Evolutionary conservation across 2,329 filamentous ascomycete genomes (phyloP), one percentile per base, ranked within the genome.

Genomic region (Aspergillus quadricinctus): DNA sequence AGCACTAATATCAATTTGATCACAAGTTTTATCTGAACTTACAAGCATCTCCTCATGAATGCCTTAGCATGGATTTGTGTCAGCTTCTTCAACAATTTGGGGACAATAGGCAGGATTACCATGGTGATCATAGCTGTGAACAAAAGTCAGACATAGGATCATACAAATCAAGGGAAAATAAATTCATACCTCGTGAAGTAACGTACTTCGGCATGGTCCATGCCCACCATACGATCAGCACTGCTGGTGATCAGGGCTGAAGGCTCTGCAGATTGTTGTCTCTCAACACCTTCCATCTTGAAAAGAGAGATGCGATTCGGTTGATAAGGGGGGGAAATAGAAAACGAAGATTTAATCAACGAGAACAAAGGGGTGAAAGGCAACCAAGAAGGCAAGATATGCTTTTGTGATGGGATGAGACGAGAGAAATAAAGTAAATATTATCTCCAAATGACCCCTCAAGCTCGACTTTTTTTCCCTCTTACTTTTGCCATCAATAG

Each of bases 1-100:
- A 46, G 28, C 21, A 37, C 27, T 52, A 48, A 45, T 10, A 31
- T 50, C 50, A 28, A 45, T 50, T 52, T 31, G 49, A 50, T 8
- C 46, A 25, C 25, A 48, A 48, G 43, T 48, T 49, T 35, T 21
- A 52, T 40, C 58, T 61, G 11, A 67, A 85, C 89, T 77, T 80
- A 96, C 91, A 87, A 96, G 82, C 92, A 96, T 96, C 80, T 97
- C 92, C 81, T 96, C 92, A 76, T 97, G 92, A 73, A 96, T 97
- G 74, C 91, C 90, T 93, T 69, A 65, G 52, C 69, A 63, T 64
- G 57, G 64, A 65, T 72, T 73, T 72, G 61, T 52, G 57, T 61
- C 55, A 60, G 61, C 65, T 48, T 55, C 49, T n/a, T 37, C 40
- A 55, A 57, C 60, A 58, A 62, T 11, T 54, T 57, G 48, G 28